Conservation (phyloP, 768 basidiomycete species). For the Mycena floridula region DNA sequence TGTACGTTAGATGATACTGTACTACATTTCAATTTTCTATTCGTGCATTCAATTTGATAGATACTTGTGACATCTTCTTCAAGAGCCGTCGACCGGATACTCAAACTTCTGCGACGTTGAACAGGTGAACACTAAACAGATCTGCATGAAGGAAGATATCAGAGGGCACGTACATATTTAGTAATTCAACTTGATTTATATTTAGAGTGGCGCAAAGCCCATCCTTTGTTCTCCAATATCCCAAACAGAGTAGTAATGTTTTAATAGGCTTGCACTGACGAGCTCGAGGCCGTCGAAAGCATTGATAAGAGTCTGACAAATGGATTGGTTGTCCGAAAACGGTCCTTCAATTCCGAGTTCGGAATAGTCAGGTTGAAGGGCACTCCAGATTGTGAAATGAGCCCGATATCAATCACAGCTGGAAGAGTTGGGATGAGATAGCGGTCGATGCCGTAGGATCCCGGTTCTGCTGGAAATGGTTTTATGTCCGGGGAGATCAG, state of each 20-base stretch:
- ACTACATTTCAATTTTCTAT: too few relatives aligned
- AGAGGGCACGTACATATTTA: too few relatives aligned
- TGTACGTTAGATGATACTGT: too few relatives aligned
- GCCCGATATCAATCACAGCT: slow-evolving; percentile 45
- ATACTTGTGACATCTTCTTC: too few relatives aligned
- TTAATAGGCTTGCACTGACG: slow-evolving; percentile 49
- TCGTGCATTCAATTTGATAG: too few relatives aligned
- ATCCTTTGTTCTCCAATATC: slow-evolving; percentile 42
- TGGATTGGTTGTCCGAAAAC: slow-evolving; percentile 39
- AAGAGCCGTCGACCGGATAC: too few relatives aligned
- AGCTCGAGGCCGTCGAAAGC: slow-evolving; percentile 46
- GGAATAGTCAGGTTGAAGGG: slow-evolving; percentile 55
- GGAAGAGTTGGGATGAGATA: slow-evolving; percentile 36
- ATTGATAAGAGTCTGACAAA: slow-evolving; percentile 55
- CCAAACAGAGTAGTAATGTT: slow-evolving; percentile 58
- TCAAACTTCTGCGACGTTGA: too few relatives aligned
- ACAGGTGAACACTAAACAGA: too few relatives aligned
- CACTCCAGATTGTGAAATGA: slow-evolving; percentile 42
- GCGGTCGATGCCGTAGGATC: slow-evolving; percentile 53
- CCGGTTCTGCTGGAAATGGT: slow-evolving; percentile 41
- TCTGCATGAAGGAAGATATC: too few relatives aligned
- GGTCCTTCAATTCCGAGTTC: slow-evolving; percentile 51
- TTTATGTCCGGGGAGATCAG: slow-evolving; percentile 53
- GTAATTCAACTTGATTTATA: too few relatives aligned
- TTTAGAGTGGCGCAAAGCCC: slow-evolving; percentile 40